A percentile compares a stretch with the other conserved stretches of the same genome.
These are phyloP conservation scores for Holtermannia corniformis DNA, from an alignment of 768 basidiomycete genomes.

Conservation along the genomic window DNA sequence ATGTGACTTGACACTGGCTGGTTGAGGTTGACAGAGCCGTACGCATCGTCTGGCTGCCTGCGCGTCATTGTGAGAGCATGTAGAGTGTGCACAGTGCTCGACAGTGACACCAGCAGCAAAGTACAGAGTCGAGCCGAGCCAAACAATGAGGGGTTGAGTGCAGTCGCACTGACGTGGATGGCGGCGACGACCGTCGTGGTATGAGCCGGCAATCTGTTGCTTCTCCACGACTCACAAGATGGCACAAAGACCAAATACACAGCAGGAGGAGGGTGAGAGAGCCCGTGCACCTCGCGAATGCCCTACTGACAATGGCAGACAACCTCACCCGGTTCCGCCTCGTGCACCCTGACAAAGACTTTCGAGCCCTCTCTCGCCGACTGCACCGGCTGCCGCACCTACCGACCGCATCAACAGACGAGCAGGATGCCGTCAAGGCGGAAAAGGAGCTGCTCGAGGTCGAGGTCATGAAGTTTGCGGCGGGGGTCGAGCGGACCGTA, in stretches of 20 bases:
- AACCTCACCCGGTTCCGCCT: slow-evolving; percentile 29
- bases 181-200: too few species aligned
- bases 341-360: slow-evolving; percentile 30
- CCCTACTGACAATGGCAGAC: slow-evolving; percentile 9
- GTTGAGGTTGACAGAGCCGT: background rate
- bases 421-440: slow-evolving; percentile 14
- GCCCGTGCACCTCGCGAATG: background rate
- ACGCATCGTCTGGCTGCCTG: too few species aligned
- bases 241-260: background rate
- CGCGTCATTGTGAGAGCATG: too few species aligned
- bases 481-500: background rate
- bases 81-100: too few species aligned
- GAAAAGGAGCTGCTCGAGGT: slow-evolving; percentile 20
- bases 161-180: too few species aligned
- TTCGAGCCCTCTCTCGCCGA: slow-evolving; percentile 22
- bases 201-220: too few species aligned
- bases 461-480: background rate
- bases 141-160: too few species aligned
- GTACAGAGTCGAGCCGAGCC: too few species aligned
- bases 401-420: slow-evolving; percentile 4
- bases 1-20: background rate
- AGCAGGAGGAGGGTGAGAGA: background rate
- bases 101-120: too few species aligned
- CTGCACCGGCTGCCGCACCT: slow-evolving; percentile 20
- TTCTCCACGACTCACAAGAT: too few species aligned